Evolutionary conservation across 768 basidiomycete species (phyloP).

Genomic region (Leucocoprinus birnbaumii): DNA sequence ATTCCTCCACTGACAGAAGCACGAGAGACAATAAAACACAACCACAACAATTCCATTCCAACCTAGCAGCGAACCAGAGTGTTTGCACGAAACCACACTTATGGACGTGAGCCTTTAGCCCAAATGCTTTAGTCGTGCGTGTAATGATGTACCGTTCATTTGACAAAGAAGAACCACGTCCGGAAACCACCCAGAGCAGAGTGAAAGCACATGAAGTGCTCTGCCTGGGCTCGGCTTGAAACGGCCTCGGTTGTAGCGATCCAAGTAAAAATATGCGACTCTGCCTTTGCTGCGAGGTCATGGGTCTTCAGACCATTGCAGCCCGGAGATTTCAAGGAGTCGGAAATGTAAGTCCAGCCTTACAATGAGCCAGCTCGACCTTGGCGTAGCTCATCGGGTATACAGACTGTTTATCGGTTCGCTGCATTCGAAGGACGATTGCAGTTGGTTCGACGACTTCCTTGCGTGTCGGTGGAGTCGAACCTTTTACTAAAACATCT

Average conservation of each 20-base stretch:
- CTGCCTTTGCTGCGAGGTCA: conserved; percentile 67
- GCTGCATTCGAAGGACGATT: conserved; percentile 30
- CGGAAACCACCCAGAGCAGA: conserved; percentile 62
- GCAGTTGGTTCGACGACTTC: conserved; percentile 21
- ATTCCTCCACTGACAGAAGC: conserved; percentile 9
- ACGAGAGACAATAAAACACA: background rate
- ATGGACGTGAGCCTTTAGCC: conserved; percentile 41
- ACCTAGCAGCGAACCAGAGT: conserved; percentile 42
- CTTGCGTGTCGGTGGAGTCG: conserved; percentile 38
- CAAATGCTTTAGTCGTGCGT: conserved; percentile 51
- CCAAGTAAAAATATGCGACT: conserved; percentile 39
- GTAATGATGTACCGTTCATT: conserved; percentile 28
- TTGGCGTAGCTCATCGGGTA: conserved; percentile 52
- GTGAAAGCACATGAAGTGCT: conserved; percentile 23
- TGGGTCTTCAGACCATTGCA: conserved; percentile 43
- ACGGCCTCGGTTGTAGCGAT: conserved; percentile 14
- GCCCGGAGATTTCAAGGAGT: conserved; percentile 50
- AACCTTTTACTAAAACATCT: conserved; percentile 85
- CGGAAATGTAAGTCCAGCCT: conserved; percentile 68
- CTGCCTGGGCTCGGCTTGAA: conserved; percentile 50
- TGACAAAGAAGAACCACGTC: conserved; percentile 47
- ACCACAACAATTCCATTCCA: background rate
- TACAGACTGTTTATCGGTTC: conserved; percentile 49
- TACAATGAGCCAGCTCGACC: conserved; percentile 56
- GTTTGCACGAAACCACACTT: conserved; percentile 69